phyloP scores from a whole-genome alignment of 805 yeast genomes.

The Myxozyma udenii region DNA sequence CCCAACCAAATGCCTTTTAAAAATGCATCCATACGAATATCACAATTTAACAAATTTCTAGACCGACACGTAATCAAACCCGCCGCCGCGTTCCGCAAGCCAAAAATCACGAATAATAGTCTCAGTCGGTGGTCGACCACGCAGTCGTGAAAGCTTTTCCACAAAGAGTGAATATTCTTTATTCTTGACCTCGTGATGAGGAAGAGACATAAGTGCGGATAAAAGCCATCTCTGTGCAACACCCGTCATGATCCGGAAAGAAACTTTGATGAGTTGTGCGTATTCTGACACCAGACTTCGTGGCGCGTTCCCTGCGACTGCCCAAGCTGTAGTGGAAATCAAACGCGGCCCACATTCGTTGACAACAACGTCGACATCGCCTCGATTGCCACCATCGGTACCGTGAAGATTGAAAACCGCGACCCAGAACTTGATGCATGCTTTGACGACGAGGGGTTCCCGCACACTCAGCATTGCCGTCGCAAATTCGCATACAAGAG shows the following conservation, averaged over 20 bases:
- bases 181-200: not conserved
- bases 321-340: constrained; percentile 13
- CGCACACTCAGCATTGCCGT: constrained; percentile 44
- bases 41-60: no score
- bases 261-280: constrained; percentile 13
- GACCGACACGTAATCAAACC: constrained; percentile 22
- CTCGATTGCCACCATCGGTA: not conserved
- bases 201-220: not conserved
- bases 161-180: constrained; percentile 14
- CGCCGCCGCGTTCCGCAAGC: constrained; percentile 26
- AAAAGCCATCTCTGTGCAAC: constrained; percentile 18
- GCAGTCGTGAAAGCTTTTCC: constrained; percentile 16
- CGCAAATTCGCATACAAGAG: constrained; percentile 38
- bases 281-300: constrained; percentile 22
- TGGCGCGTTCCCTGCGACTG: constrained; percentile 23
- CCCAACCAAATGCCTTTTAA: no score
- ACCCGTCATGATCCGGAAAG: constrained; percentile 7
- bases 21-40: not conserved
- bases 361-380: constrained; percentile 4
- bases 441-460: constrained; percentile 57
- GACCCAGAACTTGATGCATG: constrained; percentile 57
- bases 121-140: constrained; percentile 30
- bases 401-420: constrained; percentile 37
- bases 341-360: constrained; percentile 1
- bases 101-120: constrained; percentile 31